phyloP scores from a whole-genome alignment of 2,329 filamentous ascomycete species.

The Phoma sp. region DNA sequence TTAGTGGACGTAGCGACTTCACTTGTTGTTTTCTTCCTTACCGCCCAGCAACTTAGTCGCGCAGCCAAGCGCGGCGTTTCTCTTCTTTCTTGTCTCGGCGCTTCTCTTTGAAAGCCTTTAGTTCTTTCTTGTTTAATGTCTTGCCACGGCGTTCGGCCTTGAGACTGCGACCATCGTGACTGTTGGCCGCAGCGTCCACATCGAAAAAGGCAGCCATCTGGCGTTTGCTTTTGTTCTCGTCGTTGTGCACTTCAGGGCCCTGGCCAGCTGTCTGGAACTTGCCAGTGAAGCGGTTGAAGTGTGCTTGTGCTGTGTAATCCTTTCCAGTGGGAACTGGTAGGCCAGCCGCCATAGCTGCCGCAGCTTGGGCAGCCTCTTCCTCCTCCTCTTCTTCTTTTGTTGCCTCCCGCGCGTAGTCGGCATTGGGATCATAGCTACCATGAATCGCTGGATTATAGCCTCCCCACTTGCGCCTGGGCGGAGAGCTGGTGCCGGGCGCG shows the following conservation, averaged over 20 bases:
- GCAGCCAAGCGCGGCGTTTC: constrained; percentile 88
- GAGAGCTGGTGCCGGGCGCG: constrained; percentile 42
- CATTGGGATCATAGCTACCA: constrained; percentile 93
- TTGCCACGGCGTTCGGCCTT: constrained; percentile 89
- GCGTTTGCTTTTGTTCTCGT: constrained; percentile 83
- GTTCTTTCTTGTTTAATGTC: constrained; percentile 81
- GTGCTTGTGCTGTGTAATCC: constrained; percentile 70
- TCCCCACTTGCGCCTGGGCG: constrained; percentile 58
- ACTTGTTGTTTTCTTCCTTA: constrained; percentile 36
- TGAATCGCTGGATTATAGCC: constrained; percentile 97
- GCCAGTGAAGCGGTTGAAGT: constrained; percentile 93
- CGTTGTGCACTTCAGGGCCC: constrained; percentile 77
- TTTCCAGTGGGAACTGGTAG: constrained; percentile 29
- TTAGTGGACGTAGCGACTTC: constrained; percentile 37
- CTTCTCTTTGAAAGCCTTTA: constrained; percentile 93
- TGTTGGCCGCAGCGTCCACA: constrained; percentile 90
- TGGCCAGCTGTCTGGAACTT: constrained; percentile 74
- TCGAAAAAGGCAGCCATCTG: constrained; percentile 97
- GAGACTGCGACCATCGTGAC: constrained; percentile 86
- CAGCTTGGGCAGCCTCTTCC: constrained; percentile 34
- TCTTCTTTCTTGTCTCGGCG: constrained; percentile 88
- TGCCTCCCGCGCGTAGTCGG: constrained; percentile 76
- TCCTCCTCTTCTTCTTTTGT: constrained; percentile 51
- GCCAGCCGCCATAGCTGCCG: constrained; percentile 35
- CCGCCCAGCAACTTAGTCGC: constrained; percentile 66